Evolutionary conservation across 73 alveolate species (phyloP).

Genomic region (Tetrahymena thermophila): DNA sequence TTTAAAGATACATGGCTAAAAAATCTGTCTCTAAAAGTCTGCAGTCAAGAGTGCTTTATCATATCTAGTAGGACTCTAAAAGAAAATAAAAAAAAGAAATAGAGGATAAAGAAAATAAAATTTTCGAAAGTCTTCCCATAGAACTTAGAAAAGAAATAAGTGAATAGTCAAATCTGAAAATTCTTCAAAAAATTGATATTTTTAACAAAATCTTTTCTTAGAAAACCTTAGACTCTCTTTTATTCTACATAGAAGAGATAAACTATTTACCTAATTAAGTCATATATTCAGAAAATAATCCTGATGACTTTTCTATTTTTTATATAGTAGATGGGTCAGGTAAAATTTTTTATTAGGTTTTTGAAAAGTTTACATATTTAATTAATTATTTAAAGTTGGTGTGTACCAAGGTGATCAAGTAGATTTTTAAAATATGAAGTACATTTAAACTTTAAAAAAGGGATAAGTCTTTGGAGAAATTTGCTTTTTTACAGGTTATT

Average conservation of each 20-base stretch:
- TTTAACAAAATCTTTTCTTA: neutral
- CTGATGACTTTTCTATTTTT: neutral
- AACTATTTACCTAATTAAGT: neutral
- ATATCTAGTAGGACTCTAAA: neutral
- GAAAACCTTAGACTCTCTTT: neutral
- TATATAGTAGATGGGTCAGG: neutral
- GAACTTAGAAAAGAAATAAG: neutral
- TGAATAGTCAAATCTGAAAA: neutral
- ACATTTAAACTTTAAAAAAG: neutral
- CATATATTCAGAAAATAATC: neutral
- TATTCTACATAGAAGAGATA: neutral
- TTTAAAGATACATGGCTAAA: neutral
- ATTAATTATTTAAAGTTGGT: neutral
- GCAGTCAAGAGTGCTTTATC: neutral
- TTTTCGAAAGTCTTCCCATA: neutral
- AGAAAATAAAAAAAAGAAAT: neutral
- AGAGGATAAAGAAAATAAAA: neutral
- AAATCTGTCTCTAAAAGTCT: neutral
- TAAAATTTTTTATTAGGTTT: neutral
- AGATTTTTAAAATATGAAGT: neutral
- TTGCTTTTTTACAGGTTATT: neutral
- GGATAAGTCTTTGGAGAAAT: neutral
- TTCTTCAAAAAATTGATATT: neutral
- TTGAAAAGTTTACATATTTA: neutral
- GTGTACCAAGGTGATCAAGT: neutral